Percentiles rank a stretch among this genome's conserved stretches.
Conservation (phyloP, 768 basidiomycete species). For the Candolleomyces efflorescens region DNA sequence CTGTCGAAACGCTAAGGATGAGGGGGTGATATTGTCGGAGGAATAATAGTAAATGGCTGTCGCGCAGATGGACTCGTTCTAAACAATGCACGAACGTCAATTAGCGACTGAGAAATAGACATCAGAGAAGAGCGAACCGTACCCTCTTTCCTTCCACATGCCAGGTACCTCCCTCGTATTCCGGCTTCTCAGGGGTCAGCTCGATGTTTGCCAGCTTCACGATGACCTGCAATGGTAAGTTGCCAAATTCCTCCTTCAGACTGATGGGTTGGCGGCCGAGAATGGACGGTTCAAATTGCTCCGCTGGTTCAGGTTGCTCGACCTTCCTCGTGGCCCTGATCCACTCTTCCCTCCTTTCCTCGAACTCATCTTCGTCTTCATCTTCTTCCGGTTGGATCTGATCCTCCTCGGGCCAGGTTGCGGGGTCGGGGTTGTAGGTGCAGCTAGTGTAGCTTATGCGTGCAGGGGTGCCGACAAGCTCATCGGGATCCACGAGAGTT, state of each 20-base stretch:
- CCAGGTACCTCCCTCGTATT: slow-evolving; percentile 14
- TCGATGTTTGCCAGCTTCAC: slow-evolving; percentile 17
- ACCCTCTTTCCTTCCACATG: slow-evolving; percentile 16
- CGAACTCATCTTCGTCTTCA: too few species aligned
- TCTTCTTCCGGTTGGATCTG: too few species aligned
- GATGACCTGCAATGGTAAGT: slow-evolving; percentile 10
- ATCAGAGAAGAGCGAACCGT: not conserved
- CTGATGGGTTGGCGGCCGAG: too few species aligned
- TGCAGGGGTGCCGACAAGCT: too few species aligned
- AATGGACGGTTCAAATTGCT: too few species aligned
- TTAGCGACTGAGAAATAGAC: not conserved
- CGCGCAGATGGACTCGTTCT: slow-evolving; percentile 19
- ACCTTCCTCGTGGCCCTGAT: too few species aligned
- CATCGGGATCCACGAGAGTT: too few species aligned
- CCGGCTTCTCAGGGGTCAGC: slow-evolving; percentile 14
- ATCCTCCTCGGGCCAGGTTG: too few species aligned
- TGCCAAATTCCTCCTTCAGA: not conserved
- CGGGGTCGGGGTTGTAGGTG: too few species aligned
- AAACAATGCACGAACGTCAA: not conserved
- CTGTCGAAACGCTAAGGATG: slow-evolving; percentile 14
- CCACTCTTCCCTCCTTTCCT: too few species aligned
- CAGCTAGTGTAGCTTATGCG: too few species aligned
- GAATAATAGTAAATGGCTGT: slow-evolving; percentile 15
- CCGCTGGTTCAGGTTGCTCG: too few species aligned
- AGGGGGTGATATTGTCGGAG: slow-evolving; percentile 10